Conservation (phyloP, 192 early-diverging fungal species). For the Chytriomyces confervae region DNA sequence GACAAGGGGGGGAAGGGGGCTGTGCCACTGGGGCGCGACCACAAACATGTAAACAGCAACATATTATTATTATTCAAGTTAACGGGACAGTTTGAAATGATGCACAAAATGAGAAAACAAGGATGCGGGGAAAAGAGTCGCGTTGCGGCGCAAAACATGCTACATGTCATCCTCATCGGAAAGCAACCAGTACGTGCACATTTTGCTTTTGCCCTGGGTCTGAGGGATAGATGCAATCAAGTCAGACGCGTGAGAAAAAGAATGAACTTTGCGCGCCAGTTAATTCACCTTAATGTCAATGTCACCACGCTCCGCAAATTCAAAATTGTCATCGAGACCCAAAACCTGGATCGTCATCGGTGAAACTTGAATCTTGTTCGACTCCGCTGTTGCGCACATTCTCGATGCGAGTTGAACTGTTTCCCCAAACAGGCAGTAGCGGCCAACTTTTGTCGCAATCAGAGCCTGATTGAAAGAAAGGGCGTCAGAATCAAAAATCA, state of each 20-base stretch:
- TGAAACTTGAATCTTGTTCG: conserved; percentile 41
- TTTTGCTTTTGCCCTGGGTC: conserved; percentile 40
- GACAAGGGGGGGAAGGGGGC: too few relatives aligned
- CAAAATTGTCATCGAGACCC: conserved; percentile 25
- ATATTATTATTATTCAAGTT: too few relatives aligned
- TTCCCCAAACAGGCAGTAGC: conserved; percentile 49
- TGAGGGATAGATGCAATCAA: too few relatives aligned
- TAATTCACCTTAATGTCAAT: neutral
- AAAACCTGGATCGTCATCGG: conserved; percentile 23
- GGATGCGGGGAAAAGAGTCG: too few relatives aligned
- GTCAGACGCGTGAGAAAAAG: too few relatives aligned
- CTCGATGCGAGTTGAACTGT: conserved; percentile 42
- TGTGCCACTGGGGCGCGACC: too few relatives aligned
- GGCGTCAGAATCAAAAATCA: neutral
- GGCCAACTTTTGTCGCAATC: conserved; percentile 44
- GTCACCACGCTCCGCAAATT: conserved; percentile 41
- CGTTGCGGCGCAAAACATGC: too few relatives aligned
- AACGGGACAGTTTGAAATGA: too few relatives aligned
- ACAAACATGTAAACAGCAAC: too few relatives aligned
- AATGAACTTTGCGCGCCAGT: too few relatives aligned
- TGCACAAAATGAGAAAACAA: too few relatives aligned
- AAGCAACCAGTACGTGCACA: conserved; percentile 44
- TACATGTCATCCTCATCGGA: too few relatives aligned
- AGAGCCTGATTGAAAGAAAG: conserved; percentile 36
- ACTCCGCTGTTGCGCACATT: conserved; percentile 40